Evolutionary conservation across 352 stramenopile genomes (phyloP), one percentile per base, ranked within the genome.

Genomic region (Pythium folliculosum): DNA sequence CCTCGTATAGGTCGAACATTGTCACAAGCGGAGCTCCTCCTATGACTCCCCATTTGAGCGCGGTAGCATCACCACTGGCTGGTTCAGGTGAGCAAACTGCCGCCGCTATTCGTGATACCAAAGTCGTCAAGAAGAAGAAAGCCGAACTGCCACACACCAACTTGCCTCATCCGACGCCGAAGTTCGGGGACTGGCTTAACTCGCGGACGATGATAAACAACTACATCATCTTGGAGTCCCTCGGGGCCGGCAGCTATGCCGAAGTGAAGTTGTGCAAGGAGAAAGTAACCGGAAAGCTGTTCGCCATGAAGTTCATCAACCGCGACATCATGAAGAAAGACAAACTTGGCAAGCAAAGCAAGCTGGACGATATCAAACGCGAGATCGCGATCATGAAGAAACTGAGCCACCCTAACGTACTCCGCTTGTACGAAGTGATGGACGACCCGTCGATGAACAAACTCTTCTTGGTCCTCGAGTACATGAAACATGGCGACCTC

Each of bases 301-400:
- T 91, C 45, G 87, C 89, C 2, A 91, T 94, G 80, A 95, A 96
- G 67, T 91, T 96, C 56, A 93, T 95, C 67, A 91, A 88, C 57
- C 86, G 90, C 38, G 88, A 94, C 49, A 77, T 96, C 35, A 91
- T 96, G 79, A 90, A 93, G 70, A 91, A 91, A 44, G 82, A 92
- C 60, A 92, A 92, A 49, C 72, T 94, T 0, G 82, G 80, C 10
- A 90, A 91, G 45, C 82, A 92, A 40, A 90, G 82, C 71, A 91
- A 91, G 65, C 71, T 92, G 14, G 82, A 92, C 52, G 84, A 92
- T 58, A 94, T 92, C 72, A 92, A 99, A 77, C 84, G 88, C 47
- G 96, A 99, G 71, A 98, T 99, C 73, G 96, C 94, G 5, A 95
- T 98, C 49, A 99, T 99, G 96, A 99, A 99, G 76, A 97, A 98